Evolutionary conservation across 1,284 basidiomycete genomes (phyloP).

Genomic region (Ganoderma multipileum): DNA sequence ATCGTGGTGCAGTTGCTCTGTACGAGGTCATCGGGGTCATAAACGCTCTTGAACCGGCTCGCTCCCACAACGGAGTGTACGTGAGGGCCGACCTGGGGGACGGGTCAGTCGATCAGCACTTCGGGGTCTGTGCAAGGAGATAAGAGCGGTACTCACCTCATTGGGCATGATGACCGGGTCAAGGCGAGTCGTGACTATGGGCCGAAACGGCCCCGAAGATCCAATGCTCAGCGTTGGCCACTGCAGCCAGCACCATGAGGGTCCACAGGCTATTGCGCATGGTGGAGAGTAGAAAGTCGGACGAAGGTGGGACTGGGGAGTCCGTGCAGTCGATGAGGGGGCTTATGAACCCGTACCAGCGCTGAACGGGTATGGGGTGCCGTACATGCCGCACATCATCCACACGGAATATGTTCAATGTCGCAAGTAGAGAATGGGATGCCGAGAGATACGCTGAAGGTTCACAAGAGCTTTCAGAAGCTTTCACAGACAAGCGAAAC

Average conservation of each 20-base stretch:
- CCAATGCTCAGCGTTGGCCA: conserved; percentile 35
- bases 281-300: conserved; percentile 11
- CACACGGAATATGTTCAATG: conserved; percentile 17
- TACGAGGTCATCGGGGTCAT: conserved; percentile 30
- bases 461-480: background rate
- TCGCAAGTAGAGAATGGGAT: background rate
- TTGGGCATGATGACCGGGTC: conserved; percentile 39
- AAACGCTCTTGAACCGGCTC: conserved; percentile 31
- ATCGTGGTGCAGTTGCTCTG: conserved; percentile 35
- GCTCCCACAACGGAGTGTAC: conserved; percentile 40
- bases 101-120: background rate
- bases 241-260: conserved; percentile 27
- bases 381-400: conserved; percentile 22
- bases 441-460: background rate
- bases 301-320: background rate
- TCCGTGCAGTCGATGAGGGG: background rate
- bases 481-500: background rate
- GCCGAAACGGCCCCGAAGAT: conserved; percentile 34
- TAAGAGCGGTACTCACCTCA: conserved; percentile 20
- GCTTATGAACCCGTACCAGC: background rate
- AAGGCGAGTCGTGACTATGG: conserved; percentile 36
- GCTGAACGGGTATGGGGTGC: background rate
- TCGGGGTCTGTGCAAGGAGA: background rate
- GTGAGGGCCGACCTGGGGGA: conserved; percentile 31
- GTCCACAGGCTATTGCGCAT: conserved; percentile 25